Conservation (phyloP, 192 early-diverging fungal genomes). For the Coemansia sp. region DNA sequence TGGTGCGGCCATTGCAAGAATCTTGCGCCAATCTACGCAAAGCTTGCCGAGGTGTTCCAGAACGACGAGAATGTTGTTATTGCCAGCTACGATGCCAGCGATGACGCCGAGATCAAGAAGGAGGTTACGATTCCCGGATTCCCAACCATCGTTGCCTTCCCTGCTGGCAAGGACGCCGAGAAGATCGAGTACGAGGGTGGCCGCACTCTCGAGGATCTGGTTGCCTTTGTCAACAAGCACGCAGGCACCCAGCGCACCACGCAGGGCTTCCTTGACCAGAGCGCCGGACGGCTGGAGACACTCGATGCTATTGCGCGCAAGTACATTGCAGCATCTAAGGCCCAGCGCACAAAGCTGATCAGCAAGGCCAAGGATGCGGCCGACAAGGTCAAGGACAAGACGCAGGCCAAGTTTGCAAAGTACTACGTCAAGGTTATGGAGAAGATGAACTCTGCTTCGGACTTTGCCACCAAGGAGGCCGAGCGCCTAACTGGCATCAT, state of each 20-base stretch:
- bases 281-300: slow-evolving; percentile 48
- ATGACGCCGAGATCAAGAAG: slow-evolving; percentile 60
- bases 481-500: slow-evolving; percentile 81
- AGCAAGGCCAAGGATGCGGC: slow-evolving; percentile 48
- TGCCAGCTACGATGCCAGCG: slow-evolving; percentile 88
- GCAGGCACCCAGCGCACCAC: slow-evolving; percentile 72
- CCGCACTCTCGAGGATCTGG: slow-evolving; percentile 71
- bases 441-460: slow-evolving; percentile 70
- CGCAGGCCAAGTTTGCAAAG: slow-evolving; percentile 59
- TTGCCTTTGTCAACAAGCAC: slow-evolving; percentile 83
- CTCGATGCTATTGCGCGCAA: slow-evolving; percentile 54
- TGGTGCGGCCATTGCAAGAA: slow-evolving; percentile 91
- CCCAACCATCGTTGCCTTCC: slow-evolving; percentile 90
- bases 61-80: slow-evolving; percentile 80
- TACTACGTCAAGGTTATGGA: slow-evolving; percentile 95
- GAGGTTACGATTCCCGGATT: slow-evolving; percentile 75
- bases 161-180: slow-evolving; percentile 60
- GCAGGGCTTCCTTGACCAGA: slow-evolving; percentile 70
- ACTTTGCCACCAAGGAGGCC: slow-evolving; percentile 78
- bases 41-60: slow-evolving; percentile 78
- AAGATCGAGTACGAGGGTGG: slow-evolving; percentile 73
- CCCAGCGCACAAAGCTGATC: slow-evolving; percentile 54
- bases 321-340: slow-evolving; percentile 62
- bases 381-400: slow-evolving; percentile 50
- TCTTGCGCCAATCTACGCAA: slow-evolving; percentile 86